These are phyloP conservation scores for Trichoderma koningiopsis DNA, from an alignment of 2,329 filamentous ascomycete species.

Conservation along the genomic window DNA sequence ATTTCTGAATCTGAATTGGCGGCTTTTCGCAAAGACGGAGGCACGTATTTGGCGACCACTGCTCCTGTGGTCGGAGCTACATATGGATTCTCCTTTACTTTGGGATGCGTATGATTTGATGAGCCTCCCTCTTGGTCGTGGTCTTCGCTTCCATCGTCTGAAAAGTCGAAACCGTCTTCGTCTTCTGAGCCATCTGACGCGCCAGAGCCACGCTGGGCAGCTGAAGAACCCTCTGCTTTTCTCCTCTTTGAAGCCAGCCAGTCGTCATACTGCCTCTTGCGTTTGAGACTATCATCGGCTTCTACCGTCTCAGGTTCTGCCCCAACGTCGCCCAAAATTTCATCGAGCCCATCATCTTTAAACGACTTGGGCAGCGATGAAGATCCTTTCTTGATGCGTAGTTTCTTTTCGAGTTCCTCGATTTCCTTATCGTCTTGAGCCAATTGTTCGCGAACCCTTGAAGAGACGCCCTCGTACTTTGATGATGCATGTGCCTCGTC, in stretches of 20 bases:
- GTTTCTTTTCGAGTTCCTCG: conserved; percentile 78
- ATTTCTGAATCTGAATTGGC: conserved; percentile 66
- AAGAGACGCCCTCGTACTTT: conserved; percentile 26
- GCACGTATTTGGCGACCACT: conserved; percentile 74
- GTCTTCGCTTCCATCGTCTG: conserved; percentile 36
- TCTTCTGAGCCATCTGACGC: conserved; percentile 28
- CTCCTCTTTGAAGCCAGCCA: conserved; percentile 59
- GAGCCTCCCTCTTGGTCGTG: conserved; percentile 32
- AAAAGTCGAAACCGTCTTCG: conserved; percentile 33
- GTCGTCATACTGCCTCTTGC: conserved; percentile 58
- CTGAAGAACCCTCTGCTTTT: conserved; percentile 28
- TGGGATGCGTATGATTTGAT: conserved; percentile 44
- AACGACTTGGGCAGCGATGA: conserved; percentile 74
- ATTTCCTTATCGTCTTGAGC: conserved; percentile 88
- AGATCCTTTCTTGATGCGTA: conserved; percentile 76
- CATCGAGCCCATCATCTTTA: conserved; percentile 79
- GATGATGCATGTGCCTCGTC: conserved; percentile 22
- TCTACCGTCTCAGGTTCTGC: conserved; percentile 52
- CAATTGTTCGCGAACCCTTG: conserved; percentile 54
- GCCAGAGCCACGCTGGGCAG: conserved; percentile 31
- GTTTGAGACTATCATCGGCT: conserved; percentile 60
- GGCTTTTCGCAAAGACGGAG: conserved; percentile 75
- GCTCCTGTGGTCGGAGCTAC: conserved; percentile 64
- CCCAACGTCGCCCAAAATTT: conserved; percentile 68
- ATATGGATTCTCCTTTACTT: conserved; percentile 81